phyloP scores from a whole-genome alignment of 2,329 filamentous ascomycete species.

The Colletotrichum theobromicola region DNA sequence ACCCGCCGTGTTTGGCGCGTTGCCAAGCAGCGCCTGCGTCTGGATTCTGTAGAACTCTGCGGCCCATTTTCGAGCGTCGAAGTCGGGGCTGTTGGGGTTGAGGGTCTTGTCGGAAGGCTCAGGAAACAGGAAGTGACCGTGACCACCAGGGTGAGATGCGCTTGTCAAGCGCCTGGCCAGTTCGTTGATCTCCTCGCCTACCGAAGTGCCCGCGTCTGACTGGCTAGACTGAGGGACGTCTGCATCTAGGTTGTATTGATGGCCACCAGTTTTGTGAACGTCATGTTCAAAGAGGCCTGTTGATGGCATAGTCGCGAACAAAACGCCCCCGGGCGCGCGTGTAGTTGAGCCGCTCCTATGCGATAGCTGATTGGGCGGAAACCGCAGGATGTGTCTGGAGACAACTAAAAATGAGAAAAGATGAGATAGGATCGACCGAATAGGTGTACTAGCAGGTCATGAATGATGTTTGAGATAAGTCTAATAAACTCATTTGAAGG shows the following conservation, averaged over 20 bases:
- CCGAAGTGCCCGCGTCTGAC: background rate
- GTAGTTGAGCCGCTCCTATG: background rate
- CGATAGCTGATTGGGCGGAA: background rate
- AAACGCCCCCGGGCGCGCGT: background rate
- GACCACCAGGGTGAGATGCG: slow-evolving; percentile 23
- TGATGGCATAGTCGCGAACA: background rate
- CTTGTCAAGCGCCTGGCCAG: slow-evolving; percentile 31
- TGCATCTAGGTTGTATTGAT: background rate
- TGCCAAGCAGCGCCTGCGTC: slow-evolving; percentile 27
- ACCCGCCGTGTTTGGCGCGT: slow-evolving; percentile 35
- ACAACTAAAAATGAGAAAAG: background rate
- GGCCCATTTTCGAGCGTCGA: slow-evolving; percentile 48
- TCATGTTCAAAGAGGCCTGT: background rate
- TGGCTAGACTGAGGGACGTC: background rate
- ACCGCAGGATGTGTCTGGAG: background rate
- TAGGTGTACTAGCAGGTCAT: background rate
- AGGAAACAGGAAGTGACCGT: slow-evolving; percentile 27
- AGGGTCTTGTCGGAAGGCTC: slow-evolving; percentile 30
- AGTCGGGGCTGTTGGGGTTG: slow-evolving; percentile 42
- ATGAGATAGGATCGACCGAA: background rate
- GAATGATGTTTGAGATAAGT: background rate
- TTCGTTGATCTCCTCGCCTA: slow-evolving; percentile 27
- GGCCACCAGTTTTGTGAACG: too few species aligned
- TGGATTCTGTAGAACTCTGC: slow-evolving; percentile 38
- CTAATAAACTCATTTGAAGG: background rate